Base-by-base conservation (phyloP, 345 rosid genomes). In the Durio zibethinus region DNA sequence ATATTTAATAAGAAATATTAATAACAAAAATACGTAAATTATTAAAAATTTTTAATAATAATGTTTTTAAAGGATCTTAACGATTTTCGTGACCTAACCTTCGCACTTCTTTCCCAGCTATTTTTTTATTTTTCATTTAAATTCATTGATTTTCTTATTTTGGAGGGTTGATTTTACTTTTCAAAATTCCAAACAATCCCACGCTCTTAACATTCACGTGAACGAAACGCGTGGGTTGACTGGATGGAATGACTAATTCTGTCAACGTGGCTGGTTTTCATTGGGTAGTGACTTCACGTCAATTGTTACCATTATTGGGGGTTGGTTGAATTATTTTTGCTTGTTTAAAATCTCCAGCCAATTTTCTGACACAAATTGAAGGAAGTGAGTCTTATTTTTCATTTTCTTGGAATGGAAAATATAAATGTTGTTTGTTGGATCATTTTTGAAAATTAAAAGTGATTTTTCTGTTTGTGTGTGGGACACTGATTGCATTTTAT, bases 41-140 rank as follows among this genome's bases (percentile, higher is more conserved):
- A n/a, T n/a, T n/a, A n/a, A n/a, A n/a, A n/a, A n/a, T n/a, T n/a
- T n/a, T 4, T 53, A 48, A 60, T 14, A 20, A 8, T 16, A 33
- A 71, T 72, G 31, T 2, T 59, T 81, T 63, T 71, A 81, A 76
- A 72, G 71, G 47, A 57, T 48, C 88, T 71, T 70, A 86, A 79
- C 66, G 52, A 73, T 80, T 69, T 81, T 76, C 89, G 87, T 89
- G 89, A 87, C 84, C 85, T 82, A 73, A 79, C 73, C n/a, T 16
- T n/a, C 33, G 1, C 1, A 77, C 72, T 5, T 48, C 23, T 40
- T 48, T 29, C 38, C 10, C 23, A 25, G 64, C 18, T 31, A 8
- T 69, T 27, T 47, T 45, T 25, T 5, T 7, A 47, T 2, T 70
- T 47, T 48, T 2, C 20, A 29, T 70, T 70, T 16, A 48, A 71